Conservation (phyloP, 345 rosid genomes). For the Eucalyptus viminalis region DNA sequence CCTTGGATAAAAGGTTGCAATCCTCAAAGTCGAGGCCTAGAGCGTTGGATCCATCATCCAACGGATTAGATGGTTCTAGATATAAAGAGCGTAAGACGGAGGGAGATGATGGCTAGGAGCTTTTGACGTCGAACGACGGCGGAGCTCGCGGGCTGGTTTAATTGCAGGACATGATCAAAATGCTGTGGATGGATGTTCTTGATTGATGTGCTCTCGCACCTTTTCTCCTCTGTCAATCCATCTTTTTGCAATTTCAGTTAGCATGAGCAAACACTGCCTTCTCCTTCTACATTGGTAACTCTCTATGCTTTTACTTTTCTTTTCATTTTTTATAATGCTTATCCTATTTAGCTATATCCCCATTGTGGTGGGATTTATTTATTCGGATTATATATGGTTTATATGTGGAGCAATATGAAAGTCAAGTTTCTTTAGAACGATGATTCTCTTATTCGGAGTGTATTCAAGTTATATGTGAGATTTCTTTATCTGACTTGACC, state of each 20-base stretch:
- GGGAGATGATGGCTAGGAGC: background rate
- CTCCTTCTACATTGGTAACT: background rate
- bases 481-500: no score
- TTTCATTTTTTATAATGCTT: background rate
- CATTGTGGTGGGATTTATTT: background rate
- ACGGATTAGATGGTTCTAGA: background rate
- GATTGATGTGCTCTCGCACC: background rate
- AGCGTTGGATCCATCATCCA: background rate
- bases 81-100: background rate
- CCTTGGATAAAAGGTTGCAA: background rate
- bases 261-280: background rate
- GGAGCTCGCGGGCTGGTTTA: background rate
- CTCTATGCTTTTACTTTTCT: background rate
- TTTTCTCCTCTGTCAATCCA: background rate
- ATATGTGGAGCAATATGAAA: background rate
- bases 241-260: background rate
- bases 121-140: background rate
- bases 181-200: background rate
- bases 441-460: no score
- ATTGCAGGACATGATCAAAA: background rate
- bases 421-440: rapidly evolving
- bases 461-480: no score
- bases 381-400: background rate
- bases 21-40: background rate
- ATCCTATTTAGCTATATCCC: background rate